phyloP scores from a whole-genome alignment of 2,329 filamentous ascomycete species.

The Zymoseptoria crescenta region DNA sequence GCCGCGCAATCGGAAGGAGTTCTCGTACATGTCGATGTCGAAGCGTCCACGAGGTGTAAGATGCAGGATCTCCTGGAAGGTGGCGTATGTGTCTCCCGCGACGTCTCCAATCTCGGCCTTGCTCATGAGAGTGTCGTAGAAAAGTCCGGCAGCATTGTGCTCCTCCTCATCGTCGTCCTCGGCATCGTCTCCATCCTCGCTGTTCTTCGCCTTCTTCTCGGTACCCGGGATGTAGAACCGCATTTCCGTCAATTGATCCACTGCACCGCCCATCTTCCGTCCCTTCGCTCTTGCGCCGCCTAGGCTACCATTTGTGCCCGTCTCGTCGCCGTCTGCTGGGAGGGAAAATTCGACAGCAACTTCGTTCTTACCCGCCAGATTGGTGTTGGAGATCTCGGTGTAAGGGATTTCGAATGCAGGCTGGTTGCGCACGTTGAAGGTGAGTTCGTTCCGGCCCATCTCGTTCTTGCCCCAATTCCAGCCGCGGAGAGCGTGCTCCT shows the following conservation, averaged over 20 bases:
- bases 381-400: slow-evolving; percentile 95
- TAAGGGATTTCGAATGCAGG: slow-evolving; percentile 96
- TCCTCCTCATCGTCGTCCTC: slow-evolving; percentile 56
- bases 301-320: slow-evolving; percentile 63
- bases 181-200: slow-evolving; percentile 59
- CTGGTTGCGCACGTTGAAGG: slow-evolving; percentile 94
- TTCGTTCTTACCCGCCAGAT: slow-evolving; percentile 93
- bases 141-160: slow-evolving; percentile 92
- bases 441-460: slow-evolving; percentile 87
- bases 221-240: slow-evolving; percentile 96
- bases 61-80: slow-evolving; percentile 92
- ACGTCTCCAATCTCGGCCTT: slow-evolving; percentile 99
- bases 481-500: slow-evolving; percentile 87
- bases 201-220: slow-evolving; percentile 63
- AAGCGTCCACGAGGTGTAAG: slow-evolving; percentile 97
- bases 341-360: slow-evolving; percentile 91
- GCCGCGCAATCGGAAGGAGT: slow-evolving; percentile 89
- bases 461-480: slow-evolving; percentile 99
- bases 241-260: slow-evolving; percentile 96
- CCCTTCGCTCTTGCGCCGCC: slow-evolving; percentile 69
- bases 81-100: slow-evolving; percentile 95
- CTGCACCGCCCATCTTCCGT: slow-evolving; percentile 80
- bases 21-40: slow-evolving; percentile 99
- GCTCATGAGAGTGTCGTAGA: slow-evolving; percentile 95
- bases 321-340: slow-evolving; percentile 62